Evolutionary conservation across 2,329 filamentous ascomycete genomes (phyloP).

Genomic region (Hypomyces rosellus): DNA sequence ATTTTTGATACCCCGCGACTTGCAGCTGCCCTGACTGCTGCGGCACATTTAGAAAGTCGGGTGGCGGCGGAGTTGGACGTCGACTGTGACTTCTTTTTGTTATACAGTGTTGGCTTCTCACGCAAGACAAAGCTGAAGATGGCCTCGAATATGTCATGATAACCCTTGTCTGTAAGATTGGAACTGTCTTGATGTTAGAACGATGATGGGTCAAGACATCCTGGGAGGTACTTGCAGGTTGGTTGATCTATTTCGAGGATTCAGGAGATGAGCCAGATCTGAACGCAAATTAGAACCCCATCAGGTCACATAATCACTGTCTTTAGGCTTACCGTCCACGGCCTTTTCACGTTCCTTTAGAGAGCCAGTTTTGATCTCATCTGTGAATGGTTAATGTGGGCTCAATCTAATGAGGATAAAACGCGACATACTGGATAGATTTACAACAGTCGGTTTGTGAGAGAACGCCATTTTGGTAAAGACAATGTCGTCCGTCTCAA

Average conservation of each 20-base stretch:
- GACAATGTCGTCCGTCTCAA: not conserved
- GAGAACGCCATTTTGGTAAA: conserved; percentile 24
- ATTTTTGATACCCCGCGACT: conserved; percentile 62
- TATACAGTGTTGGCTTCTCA: conserved; percentile 61
- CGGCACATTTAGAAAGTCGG: conserved; percentile 62
- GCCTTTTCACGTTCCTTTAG: conserved; percentile 34
- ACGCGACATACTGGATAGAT: conserved; percentile 24
- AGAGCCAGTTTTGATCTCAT: conserved; percentile 27
- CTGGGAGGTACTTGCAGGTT: conserved; percentile 29
- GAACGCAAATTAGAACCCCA: not conserved
- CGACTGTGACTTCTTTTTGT: conserved; percentile 41
- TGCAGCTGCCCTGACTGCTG: conserved; percentile 64
- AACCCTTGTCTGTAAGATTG: conserved; percentile 66
- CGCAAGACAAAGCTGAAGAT: conserved; percentile 63
- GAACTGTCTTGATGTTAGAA: conserved; percentile 19
- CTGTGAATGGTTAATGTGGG: conserved; percentile 17
- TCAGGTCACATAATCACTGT: not conserved
- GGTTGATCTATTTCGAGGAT: conserved; percentile 28
- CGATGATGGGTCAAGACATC: conserved; percentile 22
- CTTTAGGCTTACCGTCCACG: conserved; percentile 30
- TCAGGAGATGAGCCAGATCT: conserved; percentile 31
- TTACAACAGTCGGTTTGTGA: conserved; percentile 29
- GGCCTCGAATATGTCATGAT: conserved; percentile 72
- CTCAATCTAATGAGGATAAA: not conserved
- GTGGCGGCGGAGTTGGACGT: conserved; percentile 43